Conservation (phyloP, 2,329 filamentous ascomycete species). For the Cryoendolithus antarcticus region DNA sequence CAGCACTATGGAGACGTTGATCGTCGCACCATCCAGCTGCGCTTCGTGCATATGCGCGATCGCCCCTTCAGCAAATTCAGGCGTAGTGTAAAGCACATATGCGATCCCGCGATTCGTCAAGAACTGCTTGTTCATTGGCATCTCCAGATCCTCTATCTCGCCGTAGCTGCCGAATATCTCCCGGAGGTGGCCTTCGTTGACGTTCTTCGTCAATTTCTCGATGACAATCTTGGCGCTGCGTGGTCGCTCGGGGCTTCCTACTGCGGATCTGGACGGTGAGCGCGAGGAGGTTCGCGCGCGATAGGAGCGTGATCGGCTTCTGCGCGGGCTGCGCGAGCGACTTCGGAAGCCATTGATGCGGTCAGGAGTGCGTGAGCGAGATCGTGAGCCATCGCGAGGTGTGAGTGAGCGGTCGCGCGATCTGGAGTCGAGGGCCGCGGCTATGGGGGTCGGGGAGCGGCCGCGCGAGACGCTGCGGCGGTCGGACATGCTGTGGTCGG, state of each 20-base stretch:
- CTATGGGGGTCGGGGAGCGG: slow-evolving; percentile 22
- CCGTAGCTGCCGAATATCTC: slow-evolving; percentile 92
- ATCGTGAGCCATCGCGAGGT: slow-evolving; percentile 23
- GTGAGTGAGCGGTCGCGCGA: slow-evolving; percentile 22
- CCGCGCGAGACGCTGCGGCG: slow-evolving; percentile 29
- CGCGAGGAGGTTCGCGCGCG: neutral
- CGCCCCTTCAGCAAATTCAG: slow-evolving; percentile 70
- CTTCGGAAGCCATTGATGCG: slow-evolving; percentile 21
- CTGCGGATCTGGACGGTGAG: slow-evolving; percentile 1
- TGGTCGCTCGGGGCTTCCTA: slow-evolving; percentile 8
- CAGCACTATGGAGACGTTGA: slow-evolving; percentile 81
- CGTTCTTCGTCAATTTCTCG: slow-evolving; percentile 89
- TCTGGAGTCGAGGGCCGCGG: slow-evolving; percentile 15
- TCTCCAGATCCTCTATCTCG: slow-evolving; percentile 70
- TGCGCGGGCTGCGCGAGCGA: slow-evolving; percentile 9
- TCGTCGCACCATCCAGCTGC: slow-evolving; percentile 71
- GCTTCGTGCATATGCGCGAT: slow-evolving; percentile 97
- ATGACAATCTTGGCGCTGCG: slow-evolving; percentile 63
- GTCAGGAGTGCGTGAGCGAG: slow-evolving; percentile 19
- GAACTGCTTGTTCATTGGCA: slow-evolving; percentile 78
- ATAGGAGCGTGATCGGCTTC: slow-evolving; percentile 7
- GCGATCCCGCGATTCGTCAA: slow-evolving; percentile 86
- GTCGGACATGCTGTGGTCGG: slow-evolving; percentile 5
- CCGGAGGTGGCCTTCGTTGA: slow-evolving; percentile 73
- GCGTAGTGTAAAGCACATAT: slow-evolving; percentile 72